A percentile compares a stretch with the other conserved stretches of the same genome.
These are phyloP conservation scores for Paxillus rubicundulus DNA, from an alignment of 768 basidiomycete species.

Conservation along the genomic window DNA sequence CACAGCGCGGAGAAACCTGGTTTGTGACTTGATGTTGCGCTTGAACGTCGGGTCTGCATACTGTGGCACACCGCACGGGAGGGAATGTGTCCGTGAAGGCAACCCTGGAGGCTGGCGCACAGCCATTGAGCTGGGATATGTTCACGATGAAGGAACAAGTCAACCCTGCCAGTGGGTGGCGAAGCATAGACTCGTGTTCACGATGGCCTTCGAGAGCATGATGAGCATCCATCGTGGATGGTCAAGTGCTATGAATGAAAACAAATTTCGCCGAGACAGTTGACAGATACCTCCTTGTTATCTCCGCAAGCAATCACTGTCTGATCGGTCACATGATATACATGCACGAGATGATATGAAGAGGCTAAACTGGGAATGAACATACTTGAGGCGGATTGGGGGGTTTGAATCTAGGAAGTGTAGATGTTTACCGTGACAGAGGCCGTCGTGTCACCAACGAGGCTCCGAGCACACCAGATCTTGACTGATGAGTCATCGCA, in stretches of 20 bases:
- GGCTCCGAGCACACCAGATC: constrained; percentile 10
- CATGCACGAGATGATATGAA: background rate
- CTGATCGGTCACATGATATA: background rate
- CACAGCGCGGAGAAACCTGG: too few relatives aligned
- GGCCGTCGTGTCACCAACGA: constrained; percentile 6
- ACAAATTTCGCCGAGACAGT: background rate
- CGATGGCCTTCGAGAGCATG: too few relatives aligned
- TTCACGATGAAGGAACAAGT: too few relatives aligned
- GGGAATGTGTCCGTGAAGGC: too few relatives aligned
- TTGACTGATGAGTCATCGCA: background rate
- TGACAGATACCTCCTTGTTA: background rate
- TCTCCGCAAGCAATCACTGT: background rate
- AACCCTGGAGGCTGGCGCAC: too few relatives aligned
- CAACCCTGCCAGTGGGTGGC: too few relatives aligned
- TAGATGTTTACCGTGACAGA: too few relatives aligned
- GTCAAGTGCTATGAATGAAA: background rate
- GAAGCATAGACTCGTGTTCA: too few relatives aligned
- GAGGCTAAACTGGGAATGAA: background rate
- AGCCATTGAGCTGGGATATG: too few relatives aligned
- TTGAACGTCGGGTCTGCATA: too few relatives aligned
- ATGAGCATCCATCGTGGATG: background rate
- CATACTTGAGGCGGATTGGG: background rate
- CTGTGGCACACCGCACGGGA: too few relatives aligned
- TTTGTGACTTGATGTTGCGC: too few relatives aligned
- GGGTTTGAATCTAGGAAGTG: background rate